Evolutionary conservation across 306 rosid species (phyloP).

Genomic region (Trifolium subterraneum): DNA sequence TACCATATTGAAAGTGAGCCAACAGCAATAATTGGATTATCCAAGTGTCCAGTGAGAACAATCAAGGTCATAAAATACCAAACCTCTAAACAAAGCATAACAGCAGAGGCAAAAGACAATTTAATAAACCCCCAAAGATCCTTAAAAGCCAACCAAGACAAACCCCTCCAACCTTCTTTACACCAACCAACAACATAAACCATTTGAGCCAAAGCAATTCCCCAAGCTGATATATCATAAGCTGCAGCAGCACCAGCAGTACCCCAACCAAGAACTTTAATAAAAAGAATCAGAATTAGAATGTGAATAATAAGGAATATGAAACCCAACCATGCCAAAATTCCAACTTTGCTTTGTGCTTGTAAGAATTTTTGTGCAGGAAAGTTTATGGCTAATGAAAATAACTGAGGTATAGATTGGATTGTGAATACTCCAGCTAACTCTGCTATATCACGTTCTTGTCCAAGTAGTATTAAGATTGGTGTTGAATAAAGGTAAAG

Average conservation of each 20-base stretch:
- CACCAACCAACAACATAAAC: conserved; percentile 82
- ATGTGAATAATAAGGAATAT: conserved; percentile 52
- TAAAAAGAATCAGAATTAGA: conserved; percentile 54
- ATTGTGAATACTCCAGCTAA: conserved; percentile 80
- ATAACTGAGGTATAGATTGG: conserved; percentile 91
- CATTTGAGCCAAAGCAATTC: conserved; percentile 69
- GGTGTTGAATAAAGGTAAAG: conserved; percentile 69
- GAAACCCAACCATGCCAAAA: conserved; percentile 89
- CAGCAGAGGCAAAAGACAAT: conserved; percentile 86
- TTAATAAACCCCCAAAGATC: conserved; percentile 83
- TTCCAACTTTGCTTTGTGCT: conserved; percentile 77
- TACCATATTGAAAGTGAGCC: conserved; percentile 98
- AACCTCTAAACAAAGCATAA: conserved; percentile 93
- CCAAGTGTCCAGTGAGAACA: conserved; percentile 96
- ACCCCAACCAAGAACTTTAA: conserved; percentile 71
- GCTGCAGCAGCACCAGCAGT: conserved; percentile 86
- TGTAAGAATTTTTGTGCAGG: conserved; percentile 93
- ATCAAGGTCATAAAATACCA: conserved; percentile 98
- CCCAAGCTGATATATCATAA: conserved; percentile 75
- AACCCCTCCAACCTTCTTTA: conserved; percentile 81
- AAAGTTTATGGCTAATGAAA: conserved; percentile 81
- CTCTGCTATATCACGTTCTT: conserved; percentile 64
- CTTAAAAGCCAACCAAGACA: conserved; percentile 85
- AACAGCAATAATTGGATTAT: conserved; percentile 83
- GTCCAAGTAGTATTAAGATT: conserved; percentile 81